Evolutionary conservation across 352 stramenopile species (phyloP), one percentile per base, ranked within the genome.

Genomic region (Blastocystis hominis): DNA sequence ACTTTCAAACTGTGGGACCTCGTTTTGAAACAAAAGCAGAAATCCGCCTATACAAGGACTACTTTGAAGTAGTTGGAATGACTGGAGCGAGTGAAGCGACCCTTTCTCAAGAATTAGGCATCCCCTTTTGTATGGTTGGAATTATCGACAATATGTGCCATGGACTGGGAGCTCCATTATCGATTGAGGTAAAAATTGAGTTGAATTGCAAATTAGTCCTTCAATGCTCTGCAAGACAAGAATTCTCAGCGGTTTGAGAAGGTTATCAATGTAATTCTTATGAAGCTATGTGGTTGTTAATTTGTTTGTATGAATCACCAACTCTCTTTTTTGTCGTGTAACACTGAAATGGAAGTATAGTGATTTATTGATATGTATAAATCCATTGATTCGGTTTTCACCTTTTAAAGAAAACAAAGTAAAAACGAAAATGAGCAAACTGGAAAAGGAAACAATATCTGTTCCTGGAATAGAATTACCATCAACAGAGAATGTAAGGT

Each of bases 21-120:
- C 55, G 76, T 36, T 86, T 86, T n/a, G 76, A 86, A 36, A 86
- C 76, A 6, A 86, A 75, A 54, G 76, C 76, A 2, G 76, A 86
- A n/a, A 86, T 86, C 44, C 40, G 76, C 13, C 7, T 86, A 10
- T 86, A 86, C 53, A 56, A 72, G 47, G 40, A 69, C 10, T 76
- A 75, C 53, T 86, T 86, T 36, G 76, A 86, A 2, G 38, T 75
- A 42, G 76, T 86, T 3, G 76, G 76, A 61, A 86, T 86, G 76
- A 86, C 76, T 2, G 76, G 76, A 42, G 47, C 76, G 13, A 36
- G 7, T 46, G 76, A 86, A 70, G 76, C 76, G 20, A 86, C 76
- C 0, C 63, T 86, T 30, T 34, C 59, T 17, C 76, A 86, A 36
- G 76, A 86, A 24, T n/a, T 44, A n/a, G 76, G 76, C 2, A 75